Base-by-base conservation (phyloP, 805 yeast species). In the Wickerhamiella slavikovae region DNA sequence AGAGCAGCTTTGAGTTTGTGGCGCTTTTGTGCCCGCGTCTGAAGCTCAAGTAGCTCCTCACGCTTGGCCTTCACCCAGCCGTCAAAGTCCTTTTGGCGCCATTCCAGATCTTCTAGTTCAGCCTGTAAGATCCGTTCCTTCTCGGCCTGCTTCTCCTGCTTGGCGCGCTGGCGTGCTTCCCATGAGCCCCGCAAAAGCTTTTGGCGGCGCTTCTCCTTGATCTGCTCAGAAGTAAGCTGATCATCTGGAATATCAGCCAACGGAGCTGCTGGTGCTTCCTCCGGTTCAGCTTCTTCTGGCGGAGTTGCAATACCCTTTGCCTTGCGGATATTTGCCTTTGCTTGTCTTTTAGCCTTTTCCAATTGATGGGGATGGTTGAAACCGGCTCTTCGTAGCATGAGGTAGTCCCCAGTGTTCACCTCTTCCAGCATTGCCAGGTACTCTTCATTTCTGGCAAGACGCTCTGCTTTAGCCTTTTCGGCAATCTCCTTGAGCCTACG, bases 401-500 rank as follows among this genome's bases (percentile, higher is more conserved):
- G 60, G 36, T 71, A 71, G 42, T 69, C 79, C 25, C 71, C 78
- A 48, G 83, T 79, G 91, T 25, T 61, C 33, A 65, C 64, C 17
- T 59, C 65, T 41, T 60, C 64, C 25, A 83, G 52, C 16, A 61
- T 60, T 1, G 66, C 54, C 43, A 72, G 80, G 48, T 83, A 80
- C 27, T 63, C 71, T 40, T 82, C 82, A 39, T 77, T 75, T 47
- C 80, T 80, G 11, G 68, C 58, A 27, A 79, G 52, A 43, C 78
- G 82, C 46, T 85, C 94, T 7, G 70, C 49, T 32, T 98, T 58
- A 39, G 71, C 73, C 43, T 71, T 74, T 41, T 74, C 82, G 0
- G 95, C 95, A 51, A 82, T 94, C 43, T 79, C 92, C 52, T 89
- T 96, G 36, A 91, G 59, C 38, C 92, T 62, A 38, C 73, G 66